A percentile compares a stretch with the other conserved stretches of the same genome.
Evolutionary conservation across 1,284 basidiomycete genomes (phyloP).

Genomic region (Apiotrichum akiyoshidainum): DNA sequence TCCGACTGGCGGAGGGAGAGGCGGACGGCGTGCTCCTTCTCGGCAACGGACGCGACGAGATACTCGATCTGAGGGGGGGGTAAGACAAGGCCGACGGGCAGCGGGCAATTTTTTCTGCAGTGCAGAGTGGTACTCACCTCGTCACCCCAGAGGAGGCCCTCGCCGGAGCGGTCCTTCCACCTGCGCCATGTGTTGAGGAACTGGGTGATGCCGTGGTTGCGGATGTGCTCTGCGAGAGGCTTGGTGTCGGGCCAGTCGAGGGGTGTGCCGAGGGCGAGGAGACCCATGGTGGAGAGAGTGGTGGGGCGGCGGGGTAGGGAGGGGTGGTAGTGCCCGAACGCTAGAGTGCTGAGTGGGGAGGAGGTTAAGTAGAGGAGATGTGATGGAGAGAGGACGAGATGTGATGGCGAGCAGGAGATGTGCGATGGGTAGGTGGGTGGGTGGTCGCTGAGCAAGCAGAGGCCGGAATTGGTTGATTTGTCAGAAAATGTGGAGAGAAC

Average conservation of each 20-base stretch:
- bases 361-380: too few relatives aligned
- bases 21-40: slow-evolving; percentile 70
- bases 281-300: slow-evolving; percentile 65
- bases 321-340: neutral
- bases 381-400: neutral
- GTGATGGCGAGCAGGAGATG: neutral
- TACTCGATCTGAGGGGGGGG: slow-evolving; percentile 75
- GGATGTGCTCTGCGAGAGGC: slow-evolving; percentile 78
- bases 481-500: neutral
- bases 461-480: neutral
- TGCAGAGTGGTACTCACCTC: slow-evolving; percentile 65
- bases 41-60: slow-evolving; percentile 86
- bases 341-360: neutral
- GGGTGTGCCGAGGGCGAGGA: slow-evolving; percentile 90
- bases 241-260: slow-evolving; percentile 88
- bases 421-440: too few relatives aligned
- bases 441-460: too few relatives aligned
- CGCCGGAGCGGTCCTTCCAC: slow-evolving; percentile 86
- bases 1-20: slow-evolving; percentile 90
- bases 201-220: slow-evolving; percentile 89
- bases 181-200: slow-evolving; percentile 90
- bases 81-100: neutral
- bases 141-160: slow-evolving; percentile 97
- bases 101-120: neutral
- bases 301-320: neutral